Evolutionary conservation across 2,329 filamentous ascomycete genomes (phyloP), one percentile per base, ranked within the genome.

Genomic region (Xylaria sp.): DNA sequence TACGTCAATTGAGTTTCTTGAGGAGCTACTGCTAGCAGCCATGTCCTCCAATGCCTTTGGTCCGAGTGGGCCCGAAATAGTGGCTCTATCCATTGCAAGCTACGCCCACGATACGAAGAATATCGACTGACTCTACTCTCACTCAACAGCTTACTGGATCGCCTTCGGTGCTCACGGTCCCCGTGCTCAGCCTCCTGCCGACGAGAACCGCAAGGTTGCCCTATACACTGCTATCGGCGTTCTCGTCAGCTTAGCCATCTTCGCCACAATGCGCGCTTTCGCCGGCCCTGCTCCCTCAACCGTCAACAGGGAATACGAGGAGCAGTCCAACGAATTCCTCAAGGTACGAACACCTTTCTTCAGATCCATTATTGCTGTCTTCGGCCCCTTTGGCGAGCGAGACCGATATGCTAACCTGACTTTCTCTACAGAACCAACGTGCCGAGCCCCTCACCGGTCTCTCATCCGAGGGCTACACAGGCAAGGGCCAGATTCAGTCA

Each of bases 241-340:
- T 69, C 82, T 80, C 67, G 85, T 83, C 73, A 89, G 89, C 70
- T 79, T 90, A 71, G 85, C 80, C 68, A 65, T 97, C 78, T 98
- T 98, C 83, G 83, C 82, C 73, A 67, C 79, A 73, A 86, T 91
- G 77, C 91, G 94, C 74, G 70, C 85, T 70, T 89, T 92, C 77
- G 92, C 91, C 74, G 85, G 87, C 77, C 86, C 87, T 64, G 75
- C 86, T 67, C 95, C 95, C 70, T 83, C 84, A 78, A 96, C 94
- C 74, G 96, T 99, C 94, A 94, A 84, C 82, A 91, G 92, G 85
- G 95, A 99, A 82, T 98, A 91, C 88, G 92, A 99, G 84, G 93
- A 98, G 84, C 90, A 90, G 72, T 86, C 89, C 71, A 97, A 99
- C 81, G 95, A 97, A 84, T 95, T 91, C 80, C 85, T 97, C 79